A percentile compares a stretch with the other conserved stretches of the same genome.
Evolutionary conservation across 2,329 filamentous ascomycete genomes (phyloP).

Genomic region (Domatiomyces catenatus): DNA sequence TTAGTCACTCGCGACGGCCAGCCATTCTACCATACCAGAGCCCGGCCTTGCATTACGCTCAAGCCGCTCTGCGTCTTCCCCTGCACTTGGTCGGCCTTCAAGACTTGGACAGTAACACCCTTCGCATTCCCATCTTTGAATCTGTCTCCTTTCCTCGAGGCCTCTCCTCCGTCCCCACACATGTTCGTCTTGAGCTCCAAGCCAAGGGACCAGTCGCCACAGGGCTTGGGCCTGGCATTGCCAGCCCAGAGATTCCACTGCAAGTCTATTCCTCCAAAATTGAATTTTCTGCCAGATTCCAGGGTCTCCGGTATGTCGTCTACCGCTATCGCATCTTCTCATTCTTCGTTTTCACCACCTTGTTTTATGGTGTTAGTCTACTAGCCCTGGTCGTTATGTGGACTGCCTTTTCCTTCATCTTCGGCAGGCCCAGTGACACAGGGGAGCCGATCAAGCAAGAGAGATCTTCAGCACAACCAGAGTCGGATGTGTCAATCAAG

Average conservation of each 20-base stretch:
- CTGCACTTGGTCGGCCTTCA: conserved; percentile 12
- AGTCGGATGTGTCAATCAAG: conserved; percentile 16
- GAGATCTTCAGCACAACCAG: conserved; percentile 16
- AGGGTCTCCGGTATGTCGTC: conserved; percentile 66
- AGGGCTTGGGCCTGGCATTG: background rate
- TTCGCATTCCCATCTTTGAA: conserved; percentile 61
- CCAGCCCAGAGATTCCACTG: background rate
- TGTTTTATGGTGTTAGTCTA: conserved; percentile 68
- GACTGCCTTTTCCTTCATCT: conserved; percentile 31
- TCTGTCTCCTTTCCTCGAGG: conserved; percentile 48
- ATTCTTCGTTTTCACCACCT: conserved; percentile 50
- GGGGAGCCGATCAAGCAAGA: conserved; percentile 8
- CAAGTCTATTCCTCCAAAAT: conserved; percentile 61
- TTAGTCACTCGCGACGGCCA: conserved; percentile 55
- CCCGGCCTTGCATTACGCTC: conserved; percentile 48
- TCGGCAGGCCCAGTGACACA: conserved; percentile 7
- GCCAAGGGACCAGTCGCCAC: conserved; percentile 22
- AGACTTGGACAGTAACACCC: conserved; percentile 44
- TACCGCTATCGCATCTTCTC: conserved; percentile 61
- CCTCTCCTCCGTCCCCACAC: conserved; percentile 36
- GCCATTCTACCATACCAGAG: conserved; percentile 65
- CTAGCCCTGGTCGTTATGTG: conserved; percentile 51
- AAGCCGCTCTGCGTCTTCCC: conserved; percentile 11
- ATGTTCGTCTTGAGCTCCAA: conserved; percentile 51
- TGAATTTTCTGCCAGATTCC: conserved; percentile 57